Percentiles rank a stretch among this genome's conserved stretches.
Evolutionary conservation across 1,284 basidiomycete species (phyloP).

Genomic region (Lentinula novae-zelandiae): DNA sequence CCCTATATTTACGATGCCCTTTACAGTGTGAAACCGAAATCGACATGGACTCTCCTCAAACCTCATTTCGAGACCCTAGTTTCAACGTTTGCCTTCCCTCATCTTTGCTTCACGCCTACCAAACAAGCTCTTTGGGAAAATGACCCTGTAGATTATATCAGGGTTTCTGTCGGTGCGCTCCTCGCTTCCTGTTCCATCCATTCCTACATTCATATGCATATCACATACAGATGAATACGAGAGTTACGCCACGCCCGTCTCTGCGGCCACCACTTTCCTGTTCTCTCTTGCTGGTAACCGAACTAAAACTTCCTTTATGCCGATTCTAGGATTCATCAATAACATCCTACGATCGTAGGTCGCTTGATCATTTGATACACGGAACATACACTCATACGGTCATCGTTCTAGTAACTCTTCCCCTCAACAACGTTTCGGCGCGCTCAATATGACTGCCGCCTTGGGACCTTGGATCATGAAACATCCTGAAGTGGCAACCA

Average conservation of each 20-base stretch:
- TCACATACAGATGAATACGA: conserved; percentile 68
- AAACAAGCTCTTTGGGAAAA: conserved; percentile 69
- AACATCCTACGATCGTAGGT: conserved; percentile 63
- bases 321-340: conserved; percentile 76
- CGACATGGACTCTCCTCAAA: conserved; percentile 82
- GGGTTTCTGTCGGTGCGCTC: conserved; percentile 62
- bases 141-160: conserved; percentile 79
- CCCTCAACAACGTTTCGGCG: conserved; percentile 73
- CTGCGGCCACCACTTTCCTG: conserved; percentile 76
- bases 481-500: conserved; percentile 72
- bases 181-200: background rate
- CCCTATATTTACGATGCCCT: background rate
- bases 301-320: conserved; percentile 75
- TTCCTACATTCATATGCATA: background rate
- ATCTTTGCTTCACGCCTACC: conserved; percentile 69
- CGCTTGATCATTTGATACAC: conserved; percentile 5
- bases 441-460: conserved; percentile 75
- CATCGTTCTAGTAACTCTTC: conserved; percentile 40
- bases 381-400: background rate
- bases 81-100: conserved; percentile 80
- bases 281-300: conserved; percentile 72
- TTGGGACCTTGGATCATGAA: conserved; percentile 76
- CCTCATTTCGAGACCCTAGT: conserved; percentile 76
- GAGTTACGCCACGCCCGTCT: conserved; percentile 68
- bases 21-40: conserved; percentile 79